phyloP scores from a whole-genome alignment of 2,329 filamentous ascomycete species.

The Lecanosticta acicola region DNA sequence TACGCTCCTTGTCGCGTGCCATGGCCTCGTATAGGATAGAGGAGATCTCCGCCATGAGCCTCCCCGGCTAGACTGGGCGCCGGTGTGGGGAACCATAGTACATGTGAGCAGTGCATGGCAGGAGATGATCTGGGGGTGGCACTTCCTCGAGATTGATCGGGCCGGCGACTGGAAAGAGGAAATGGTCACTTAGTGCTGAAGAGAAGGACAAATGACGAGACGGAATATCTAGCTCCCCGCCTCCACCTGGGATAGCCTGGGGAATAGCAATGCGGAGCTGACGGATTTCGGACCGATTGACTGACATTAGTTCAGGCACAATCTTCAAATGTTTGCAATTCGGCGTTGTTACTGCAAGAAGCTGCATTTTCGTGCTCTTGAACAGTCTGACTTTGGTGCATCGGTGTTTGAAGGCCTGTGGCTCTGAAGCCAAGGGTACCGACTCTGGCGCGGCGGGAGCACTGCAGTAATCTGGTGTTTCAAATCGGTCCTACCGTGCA shows the following conservation, averaged over 20 bases:
- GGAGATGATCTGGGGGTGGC: neutral
- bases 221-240: neutral
- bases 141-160: neutral
- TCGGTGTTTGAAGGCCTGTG: neutral
- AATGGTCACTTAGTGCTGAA: neutral
- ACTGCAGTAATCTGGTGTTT: neutral
- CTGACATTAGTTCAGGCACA: too few species aligned
- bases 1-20: neutral
- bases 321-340: too few species aligned
- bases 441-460: neutral
- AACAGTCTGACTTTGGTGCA: neutral
- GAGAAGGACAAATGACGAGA: neutral
- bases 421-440: neutral
- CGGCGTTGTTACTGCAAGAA: too few species aligned
- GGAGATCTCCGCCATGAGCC: conserved; percentile 2
- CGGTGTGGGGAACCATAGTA: neutral
- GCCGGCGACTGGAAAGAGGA: neutral
- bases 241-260: conserved; percentile 1
- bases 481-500: conserved; percentile 10
- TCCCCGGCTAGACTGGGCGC: neutral
- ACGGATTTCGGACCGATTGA: neutral
- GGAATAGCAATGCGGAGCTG: neutral
- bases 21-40: neutral
- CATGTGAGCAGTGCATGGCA: neutral
- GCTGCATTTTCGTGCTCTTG: too few species aligned